Conservation (phyloP, 2,329 filamentous ascomycete genomes). For the Neurospora crassa region DNA sequence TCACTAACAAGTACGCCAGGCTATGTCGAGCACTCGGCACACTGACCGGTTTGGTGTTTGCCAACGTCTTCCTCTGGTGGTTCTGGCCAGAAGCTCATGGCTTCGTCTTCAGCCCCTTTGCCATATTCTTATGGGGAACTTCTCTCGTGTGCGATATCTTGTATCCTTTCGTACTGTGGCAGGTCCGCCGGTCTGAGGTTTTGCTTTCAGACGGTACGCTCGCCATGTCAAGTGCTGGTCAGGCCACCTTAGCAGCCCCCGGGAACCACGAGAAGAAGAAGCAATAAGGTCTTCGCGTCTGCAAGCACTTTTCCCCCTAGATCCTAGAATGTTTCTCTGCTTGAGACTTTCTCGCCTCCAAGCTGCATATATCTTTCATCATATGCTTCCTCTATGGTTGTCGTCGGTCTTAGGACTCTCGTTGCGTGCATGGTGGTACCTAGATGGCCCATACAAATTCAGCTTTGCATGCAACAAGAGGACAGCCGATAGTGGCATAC, state of each 20-base stretch:
- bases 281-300: background rate
- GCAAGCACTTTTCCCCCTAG: background rate
- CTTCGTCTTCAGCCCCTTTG: constrained; percentile 34
- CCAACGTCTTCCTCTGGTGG: constrained; percentile 35
- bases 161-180: constrained; percentile 34
- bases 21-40: constrained; percentile 33
- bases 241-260: background rate
- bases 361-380: background rate
- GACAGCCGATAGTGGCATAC: background rate
- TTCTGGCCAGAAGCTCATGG: constrained; percentile 41
- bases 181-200: constrained; percentile 29
- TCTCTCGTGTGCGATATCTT: constrained; percentile 32
- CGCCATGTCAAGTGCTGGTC: background rate
- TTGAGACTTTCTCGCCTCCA: background rate
- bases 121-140: constrained; percentile 31
- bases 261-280: background rate
- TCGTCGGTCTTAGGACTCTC: background rate
- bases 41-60: constrained; percentile 29
- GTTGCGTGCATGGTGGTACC: background rate
- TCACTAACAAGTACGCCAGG: constrained; percentile 22
- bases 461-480: background rate
- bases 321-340: background rate
- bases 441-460: background rate
- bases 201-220: constrained; percentile 26
- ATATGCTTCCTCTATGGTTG: background rate